Base-by-base conservation (phyloP, 495 filamentous ascomycete genomes). In the Neurospora intermedia region DNA sequence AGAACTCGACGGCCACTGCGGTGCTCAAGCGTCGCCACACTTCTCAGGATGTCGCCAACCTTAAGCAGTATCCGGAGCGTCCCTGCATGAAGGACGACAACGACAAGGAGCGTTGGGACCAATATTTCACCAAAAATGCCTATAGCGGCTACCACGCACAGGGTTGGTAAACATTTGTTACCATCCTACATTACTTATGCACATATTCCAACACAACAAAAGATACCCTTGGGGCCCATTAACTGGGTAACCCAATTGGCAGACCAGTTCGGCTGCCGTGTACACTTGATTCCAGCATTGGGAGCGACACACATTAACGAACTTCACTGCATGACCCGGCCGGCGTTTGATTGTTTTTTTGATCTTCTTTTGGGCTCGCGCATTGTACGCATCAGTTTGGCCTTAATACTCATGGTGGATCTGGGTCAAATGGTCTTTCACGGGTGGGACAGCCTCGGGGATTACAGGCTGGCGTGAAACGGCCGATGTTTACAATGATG, bases 1-100 rank as follows among this genome's bases (percentile, higher is more conserved):
- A 95, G 88, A 93, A 92, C 73, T 90, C 92, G 41, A 97, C 94
- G 5, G 91, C 92, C 72, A 92, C 92, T 73, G 94, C 95, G 6
- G 93, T 94, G 72, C 84, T 97, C 74, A 97, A 98, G 84, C 89
- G 96, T 45, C 86, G 93, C 74, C 96, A 98, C 80, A 98, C 96
- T 6, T 90, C 96, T 11, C 92, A 96, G 74, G 93, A 97, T 76
- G 87, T 97, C 72, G 91, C 91, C 66, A 93, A 94, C 78, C 85
- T 97, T 10, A 88, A 92, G 78, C 89, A 94, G 73, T 93, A 91
- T 74, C 94, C 93, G 0, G 87, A 88, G 75, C 79, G 75, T 75
- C 79, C 83, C 5, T 84, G 81, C 77, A 84, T 88, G 83, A 82
- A 79, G 77, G 82, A 82, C 75, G 78, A 85, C 74, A 83, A 80